Evolutionary conservation across 805 yeast genomes (phyloP).

Genomic region (Cyberlindnera xishuangbannaensis): DNA sequence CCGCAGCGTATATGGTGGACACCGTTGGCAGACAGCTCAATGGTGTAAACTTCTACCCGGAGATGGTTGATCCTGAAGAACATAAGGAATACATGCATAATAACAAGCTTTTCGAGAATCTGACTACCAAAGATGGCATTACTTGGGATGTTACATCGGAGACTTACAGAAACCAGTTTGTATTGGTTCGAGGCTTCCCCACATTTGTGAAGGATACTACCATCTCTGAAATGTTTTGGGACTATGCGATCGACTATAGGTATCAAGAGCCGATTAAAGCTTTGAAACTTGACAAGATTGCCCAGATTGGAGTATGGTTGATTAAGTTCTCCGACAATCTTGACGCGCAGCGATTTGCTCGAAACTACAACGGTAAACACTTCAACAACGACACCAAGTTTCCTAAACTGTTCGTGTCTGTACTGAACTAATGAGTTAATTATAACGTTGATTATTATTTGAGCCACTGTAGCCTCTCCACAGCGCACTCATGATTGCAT

Average conservation of each 20-base stretch:
- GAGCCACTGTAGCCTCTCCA: neutral
- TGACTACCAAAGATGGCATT: neutral
- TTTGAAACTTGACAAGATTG: slow-evolving; percentile 8
- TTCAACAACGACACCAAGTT: slow-evolving; percentile 25
- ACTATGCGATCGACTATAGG: slow-evolving; percentile 36
- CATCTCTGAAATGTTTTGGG: slow-evolving; percentile 38
- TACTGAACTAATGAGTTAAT: slow-evolving; percentile 23
- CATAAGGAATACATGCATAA: slow-evolving; percentile 4
- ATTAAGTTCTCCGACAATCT: slow-evolving; percentile 38
- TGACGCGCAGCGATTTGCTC: slow-evolving; percentile 47
- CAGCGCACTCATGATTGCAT: no score
- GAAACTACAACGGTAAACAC: slow-evolving; percentile 44
- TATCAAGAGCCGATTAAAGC: slow-evolving; percentile 9
- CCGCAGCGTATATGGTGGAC: slow-evolving; percentile 47
- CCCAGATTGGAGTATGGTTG: slow-evolving; percentile 25
- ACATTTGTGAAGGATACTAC: slow-evolving; percentile 33
- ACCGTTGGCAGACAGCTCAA: slow-evolving; percentile 43
- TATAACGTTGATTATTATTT: no score
- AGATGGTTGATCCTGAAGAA: slow-evolving; percentile 34
- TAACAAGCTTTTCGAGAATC: slow-evolving; percentile 2
- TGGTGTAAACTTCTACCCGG: slow-evolving; percentile 42
- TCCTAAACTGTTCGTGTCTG: slow-evolving; percentile 27
- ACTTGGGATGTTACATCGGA: neutral
- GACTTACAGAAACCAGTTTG: slow-evolving; percentile 24
- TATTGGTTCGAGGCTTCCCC: slow-evolving; percentile 43